phyloP scores from a whole-genome alignment of 2,329 filamentous ascomycete species.

The Orbilia brochopaga region DNA sequence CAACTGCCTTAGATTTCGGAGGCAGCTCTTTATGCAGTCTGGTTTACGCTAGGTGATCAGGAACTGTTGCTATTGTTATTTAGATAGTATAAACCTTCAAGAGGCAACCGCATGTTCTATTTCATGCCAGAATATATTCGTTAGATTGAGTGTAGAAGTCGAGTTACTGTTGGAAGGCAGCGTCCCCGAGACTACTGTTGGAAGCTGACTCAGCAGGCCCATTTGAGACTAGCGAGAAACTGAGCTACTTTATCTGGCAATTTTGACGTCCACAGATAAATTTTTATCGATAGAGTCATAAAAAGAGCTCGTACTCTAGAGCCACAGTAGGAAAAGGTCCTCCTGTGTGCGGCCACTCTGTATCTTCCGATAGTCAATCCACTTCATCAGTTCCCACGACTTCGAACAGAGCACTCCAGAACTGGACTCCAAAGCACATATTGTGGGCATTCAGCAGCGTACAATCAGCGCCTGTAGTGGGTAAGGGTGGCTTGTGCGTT shows the following conservation, averaged over 20 bases:
- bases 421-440: neutral
- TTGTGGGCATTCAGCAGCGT: neutral
- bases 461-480: neutral
- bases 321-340: neutral
- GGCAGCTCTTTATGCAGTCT: too few species aligned
- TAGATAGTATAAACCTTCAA: too few species aligned
- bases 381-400: neutral
- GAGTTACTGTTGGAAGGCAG: conserved; percentile 21
- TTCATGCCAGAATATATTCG: too few species aligned
- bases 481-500: neutral
- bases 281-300: conserved; percentile 51
- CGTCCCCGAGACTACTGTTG: too few species aligned
- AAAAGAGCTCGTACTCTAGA: conserved; percentile 14
- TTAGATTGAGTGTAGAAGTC: too few species aligned
- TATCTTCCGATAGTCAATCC: neutral
- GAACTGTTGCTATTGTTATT: too few species aligned
- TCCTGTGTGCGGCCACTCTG: neutral
- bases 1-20: too few species aligned
- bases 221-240: too few species aligned
- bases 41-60: too few species aligned
- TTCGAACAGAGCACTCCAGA: neutral
- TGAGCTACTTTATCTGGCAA: conserved; percentile 26
- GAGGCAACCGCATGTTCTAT: too few species aligned
- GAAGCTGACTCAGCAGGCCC: conserved; percentile 45
- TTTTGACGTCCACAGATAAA: conserved; percentile 43